Evolutionary conservation across 2,329 filamentous ascomycete species (phyloP), one percentile per base, ranked within the genome.

Genomic region (Aureobasidium sp.): DNA sequence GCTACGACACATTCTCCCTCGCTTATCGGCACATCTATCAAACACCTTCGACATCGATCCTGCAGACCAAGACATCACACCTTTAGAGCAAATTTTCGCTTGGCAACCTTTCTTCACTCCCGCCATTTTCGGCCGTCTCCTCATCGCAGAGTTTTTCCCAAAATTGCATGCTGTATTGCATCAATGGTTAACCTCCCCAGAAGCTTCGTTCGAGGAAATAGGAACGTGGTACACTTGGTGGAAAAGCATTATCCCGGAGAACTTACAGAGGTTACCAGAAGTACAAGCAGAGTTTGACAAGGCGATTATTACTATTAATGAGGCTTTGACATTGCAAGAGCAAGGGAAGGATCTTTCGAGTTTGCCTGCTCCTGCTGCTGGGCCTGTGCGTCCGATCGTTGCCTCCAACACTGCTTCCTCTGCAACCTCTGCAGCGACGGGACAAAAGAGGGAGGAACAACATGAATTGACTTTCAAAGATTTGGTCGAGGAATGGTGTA

Each of bases 91-190:
- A 39, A 82, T 91, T 1, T 78, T 96, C 30, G 82, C 83, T 62
- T 97, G 92, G 92, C 81, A 83, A 32, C 78, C 79, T 1, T 81
- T 90, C 63, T 84, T 97, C 66, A 83, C 82, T 34, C 77, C 82
- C 4, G 83, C 81, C 16, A 81, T 88, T 58, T 78, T 96, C 37
- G 89, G 82, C 1, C 87, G 96, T 67, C 82, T 97, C 0, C 76
- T 97, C 6, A 82, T 87, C 2, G 84, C 87, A 4, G 87, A 92
- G 66, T 85, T 97, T 69, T 96, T 97, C 69, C 90, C 91, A 0
- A 89, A 91, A 78, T 96, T 91, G 87, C 86, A 93, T 67, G 80
- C 85, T 30, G 87, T 89, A 47, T 71, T 86, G 29, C 80, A 86
- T 66, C 73, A 81, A 27, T 86, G 84, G 84, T 75, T 86, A 45